phyloP scores from a whole-genome alignment of 176 grass and related monocot genomes.

The Cenchrus purpureus region DNA sequence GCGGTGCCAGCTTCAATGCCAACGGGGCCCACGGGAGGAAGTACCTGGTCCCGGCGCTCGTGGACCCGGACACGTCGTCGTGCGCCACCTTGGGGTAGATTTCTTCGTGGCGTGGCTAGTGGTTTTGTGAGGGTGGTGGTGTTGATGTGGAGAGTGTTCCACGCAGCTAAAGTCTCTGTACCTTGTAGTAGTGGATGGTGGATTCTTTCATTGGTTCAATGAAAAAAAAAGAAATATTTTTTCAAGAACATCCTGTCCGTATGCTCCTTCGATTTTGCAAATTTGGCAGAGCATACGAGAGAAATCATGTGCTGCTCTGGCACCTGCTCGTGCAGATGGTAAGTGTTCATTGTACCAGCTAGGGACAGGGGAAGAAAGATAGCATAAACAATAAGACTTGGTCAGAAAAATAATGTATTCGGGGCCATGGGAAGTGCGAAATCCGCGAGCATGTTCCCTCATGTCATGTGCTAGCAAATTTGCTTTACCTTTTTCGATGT shows the following conservation, averaged over 20 bases:
- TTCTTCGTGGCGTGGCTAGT: background rate
- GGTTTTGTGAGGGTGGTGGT: background rate
- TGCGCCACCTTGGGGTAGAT: slow-evolving; percentile 77
- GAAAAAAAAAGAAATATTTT: slow-evolving; percentile 54
- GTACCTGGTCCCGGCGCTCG: slow-evolving; percentile 77
- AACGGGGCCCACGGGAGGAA: slow-evolving; percentile 76
- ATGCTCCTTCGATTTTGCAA: background rate
- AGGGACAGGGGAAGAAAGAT: background rate
- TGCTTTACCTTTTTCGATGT: background rate
- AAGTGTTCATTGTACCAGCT: background rate
- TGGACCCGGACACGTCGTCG: slow-evolving; percentile 77
- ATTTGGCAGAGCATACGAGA: no score
- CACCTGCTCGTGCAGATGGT: background rate
- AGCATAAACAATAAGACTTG: background rate
- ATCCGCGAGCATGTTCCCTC: slow-evolving; percentile 28
- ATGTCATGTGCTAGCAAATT: background rate
- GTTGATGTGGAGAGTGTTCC: slow-evolving; percentile 41
- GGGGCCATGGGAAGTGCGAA: background rate
- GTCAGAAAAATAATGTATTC: background rate
- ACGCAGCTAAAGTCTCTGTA: slow-evolving; percentile 16
- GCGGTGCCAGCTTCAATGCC: slow-evolving; percentile 78
- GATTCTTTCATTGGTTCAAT: slow-evolving; percentile 95
- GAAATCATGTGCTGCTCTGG: background rate
- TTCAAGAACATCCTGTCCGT: background rate
- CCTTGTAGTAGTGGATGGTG: slow-evolving; percentile 21